These are phyloP conservation scores for Colletotrichum sansevieriae DNA, from an alignment of 2,329 filamentous ascomycete species.

Conservation along the genomic window DNA sequence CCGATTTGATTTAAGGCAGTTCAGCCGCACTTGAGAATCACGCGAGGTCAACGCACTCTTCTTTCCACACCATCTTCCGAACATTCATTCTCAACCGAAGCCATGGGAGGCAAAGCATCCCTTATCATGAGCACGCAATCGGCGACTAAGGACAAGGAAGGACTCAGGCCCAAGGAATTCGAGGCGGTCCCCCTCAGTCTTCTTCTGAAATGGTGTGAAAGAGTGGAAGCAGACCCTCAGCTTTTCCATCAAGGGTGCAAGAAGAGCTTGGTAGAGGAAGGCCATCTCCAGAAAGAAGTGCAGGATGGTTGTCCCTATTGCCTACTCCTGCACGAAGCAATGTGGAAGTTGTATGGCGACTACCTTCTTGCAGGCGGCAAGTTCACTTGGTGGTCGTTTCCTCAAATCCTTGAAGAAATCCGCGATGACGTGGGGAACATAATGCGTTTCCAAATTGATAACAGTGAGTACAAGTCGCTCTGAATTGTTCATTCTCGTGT, in stretches of 20 bases:
- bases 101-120: too few relatives aligned
- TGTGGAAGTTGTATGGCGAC: neutral
- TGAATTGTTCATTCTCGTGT: too few relatives aligned
- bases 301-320: neutral
- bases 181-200: neutral
- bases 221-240: neutral
- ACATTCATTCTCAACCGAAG: too few relatives aligned
- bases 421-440: neutral
- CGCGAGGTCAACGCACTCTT: too few relatives aligned
- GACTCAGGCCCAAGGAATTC: neutral
- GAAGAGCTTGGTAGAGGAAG: constrained; percentile 3
- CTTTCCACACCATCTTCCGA: too few relatives aligned
- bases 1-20: too few relatives aligned
- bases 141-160: too few relatives aligned
- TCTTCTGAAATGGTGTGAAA: neutral
- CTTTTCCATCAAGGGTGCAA: constrained; percentile 1
- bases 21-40: too few relatives aligned
- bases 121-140: too few relatives aligned
- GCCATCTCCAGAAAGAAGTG: neutral
- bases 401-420: neutral
- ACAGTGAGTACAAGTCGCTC: neutral
- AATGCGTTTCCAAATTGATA: neutral
- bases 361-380: neutral
- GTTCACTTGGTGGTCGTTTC: neutral
- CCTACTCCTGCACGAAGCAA: neutral